Evolutionary conservation across 768 basidiomycete species (phyloP), one percentile per base, ranked within the genome.

Genomic region (Imleria badia): DNA sequence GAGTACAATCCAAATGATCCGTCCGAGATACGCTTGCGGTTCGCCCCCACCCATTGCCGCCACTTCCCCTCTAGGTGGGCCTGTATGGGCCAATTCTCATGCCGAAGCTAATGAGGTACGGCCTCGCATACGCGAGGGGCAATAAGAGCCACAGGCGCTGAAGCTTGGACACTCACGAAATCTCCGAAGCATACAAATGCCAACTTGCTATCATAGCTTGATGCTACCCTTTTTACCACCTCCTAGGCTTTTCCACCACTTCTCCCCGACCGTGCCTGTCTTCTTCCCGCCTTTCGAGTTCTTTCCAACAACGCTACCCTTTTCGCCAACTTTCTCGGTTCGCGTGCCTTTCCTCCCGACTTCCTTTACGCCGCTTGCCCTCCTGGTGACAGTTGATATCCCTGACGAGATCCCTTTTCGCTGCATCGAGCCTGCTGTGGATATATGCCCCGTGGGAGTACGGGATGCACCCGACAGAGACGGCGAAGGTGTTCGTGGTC

Each of bases 391-490:
- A 0, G 79, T 83, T 14, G 80, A 80, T 45, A 86, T 63, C 3
- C 85, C 84, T 0, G 84, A 86, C 54, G 85, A 86, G 15, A 88
- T 74, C 8, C 85, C 84, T 56, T 83, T 85, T 56, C 78, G 72
- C 15, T 44, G 22, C 13, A 19, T 13, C 15, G 34, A 23, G 13
- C 14, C 8, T 17, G 20, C 15, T 19, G 20, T 36, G 22, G 52
- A 43, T 19, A 49, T 12, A 41, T 30, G 58, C 17, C 26, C 56
- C 19, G 20, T 47, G 1, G 35, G 26, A 14, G 30, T 13, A 15
- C 5, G 38, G 19, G 33, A 34, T 20, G 20, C 6, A 29, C 19
- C 17, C n/a, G 51, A 45, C 10, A 34, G 9, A 31, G 49, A 39
- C 0, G 31, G 33, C 0, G 51, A 52, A n/a, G 1, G 23, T 9